Conservation (phyloP, 768 basidiomycete species). For the Calvatia gigantea region DNA sequence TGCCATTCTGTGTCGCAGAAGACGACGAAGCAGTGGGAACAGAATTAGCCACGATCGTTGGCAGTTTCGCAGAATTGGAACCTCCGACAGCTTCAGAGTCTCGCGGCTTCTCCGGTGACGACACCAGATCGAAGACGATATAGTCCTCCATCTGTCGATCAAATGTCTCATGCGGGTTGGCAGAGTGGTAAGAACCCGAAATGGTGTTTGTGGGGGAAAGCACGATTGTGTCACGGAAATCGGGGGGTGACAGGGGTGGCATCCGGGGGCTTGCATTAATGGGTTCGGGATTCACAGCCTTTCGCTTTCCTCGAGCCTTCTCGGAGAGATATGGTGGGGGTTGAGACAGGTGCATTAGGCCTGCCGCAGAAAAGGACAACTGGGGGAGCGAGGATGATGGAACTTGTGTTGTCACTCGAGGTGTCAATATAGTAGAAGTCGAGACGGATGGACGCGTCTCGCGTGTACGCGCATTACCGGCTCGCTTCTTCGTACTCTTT, state of each 20-base stretch:
- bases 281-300: neutral
- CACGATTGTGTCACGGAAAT: neutral
- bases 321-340: neutral
- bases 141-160: neutral
- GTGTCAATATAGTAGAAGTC: too few species aligned
- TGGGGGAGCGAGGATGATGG: neutral
- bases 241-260: neutral
- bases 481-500: neutral
- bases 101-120: neutral
- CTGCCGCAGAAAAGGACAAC: neutral
- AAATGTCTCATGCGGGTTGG: neutral
- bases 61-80: neutral
- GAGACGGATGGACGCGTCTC: too few species aligned
- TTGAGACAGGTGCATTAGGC: neutral
- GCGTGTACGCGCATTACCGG: too few species aligned
- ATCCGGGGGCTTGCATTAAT: neutral
- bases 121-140: neutral
- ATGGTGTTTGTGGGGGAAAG: neutral
- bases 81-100: neutral
- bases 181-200: neutral
- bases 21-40: neutral
- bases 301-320: slow-evolving; percentile 10
- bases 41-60: neutral
- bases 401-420: too few species aligned
- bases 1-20: neutral